Base-by-base conservation (phyloP, 495 filamentous ascomycete species). In the Penicillium bialowiezense region DNA sequence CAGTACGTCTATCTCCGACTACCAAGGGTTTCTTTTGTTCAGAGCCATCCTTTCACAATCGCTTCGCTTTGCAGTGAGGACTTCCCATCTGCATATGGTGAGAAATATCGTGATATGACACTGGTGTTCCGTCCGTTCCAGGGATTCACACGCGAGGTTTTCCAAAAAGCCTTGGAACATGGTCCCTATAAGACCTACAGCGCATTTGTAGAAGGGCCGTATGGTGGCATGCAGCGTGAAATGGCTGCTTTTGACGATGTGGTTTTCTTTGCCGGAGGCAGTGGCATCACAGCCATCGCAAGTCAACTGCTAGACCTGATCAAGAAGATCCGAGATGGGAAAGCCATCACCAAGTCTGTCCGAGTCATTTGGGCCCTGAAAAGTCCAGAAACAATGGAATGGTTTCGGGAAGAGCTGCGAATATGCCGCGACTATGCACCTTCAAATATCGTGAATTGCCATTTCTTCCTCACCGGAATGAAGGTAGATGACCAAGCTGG, bases 21-120 rank as follows among this genome's bases (percentile, higher is more conserved):
- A 83, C 92, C 92, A 0, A 87, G 89, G 2, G 89, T 97, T 53
- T 89, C 89, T 0, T 62, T 93, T 21, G 82, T 96, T 55, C 87
- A 96, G 58, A 97, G 92, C 56, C 92, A 97, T 51, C 92, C 92
- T 3, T 97, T 97, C 66, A 97, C 92, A 4, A 91, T 97, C 43
- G 86, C 93, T 7, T 96, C 91, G 0, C 80, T 96, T 14, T 86
- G 95, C 77, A 81, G 88, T 68, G 76, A 82, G 35, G 90, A 96
- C 59, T 93, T 95, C 49, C 90, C 89, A 7, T 95, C 90, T 10
- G 84, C 85, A 39, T 95, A 92, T 60, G 89, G 89, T 34, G 86
- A 90, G 46, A 75, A 90, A 24, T 95, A 89, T 56, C 77, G 91
- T 48, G 93, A 97, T 64, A 85, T 95, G 66, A 84, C 85, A 13